phyloP scores from a whole-genome alignment of 192 early-diverging fungal species.

The Chytriomyces confervae region DNA sequence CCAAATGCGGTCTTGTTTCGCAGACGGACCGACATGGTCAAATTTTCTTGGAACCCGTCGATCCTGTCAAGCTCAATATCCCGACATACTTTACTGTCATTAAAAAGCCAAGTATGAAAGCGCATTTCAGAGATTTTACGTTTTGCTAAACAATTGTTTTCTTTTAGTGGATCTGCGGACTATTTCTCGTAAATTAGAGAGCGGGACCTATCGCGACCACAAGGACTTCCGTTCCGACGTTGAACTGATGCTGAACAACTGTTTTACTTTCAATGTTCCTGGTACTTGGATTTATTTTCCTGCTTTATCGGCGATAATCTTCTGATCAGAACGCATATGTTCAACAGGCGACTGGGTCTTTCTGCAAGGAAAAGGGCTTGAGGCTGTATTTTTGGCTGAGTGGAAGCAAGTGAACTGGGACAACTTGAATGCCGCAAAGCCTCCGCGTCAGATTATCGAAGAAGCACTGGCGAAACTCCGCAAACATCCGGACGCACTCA shows the following conservation, averaged over 20 bases:
- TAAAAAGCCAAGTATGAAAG: constrained; percentile 66
- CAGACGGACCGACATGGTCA: constrained; percentile 12
- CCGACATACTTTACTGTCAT: constrained; percentile 83
- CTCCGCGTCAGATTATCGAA: constrained; percentile 22
- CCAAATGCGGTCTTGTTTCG: not conserved
- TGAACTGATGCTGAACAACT: constrained; percentile 72
- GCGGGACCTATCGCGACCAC: constrained; percentile 53
- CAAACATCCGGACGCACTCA: constrained; percentile 35
- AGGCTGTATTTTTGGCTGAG: constrained; percentile 39
- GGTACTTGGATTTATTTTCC: constrained; percentile 14
- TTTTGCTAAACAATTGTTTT: constrained; percentile 21
- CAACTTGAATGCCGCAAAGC: not conserved
- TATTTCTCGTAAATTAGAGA: constrained; percentile 59
- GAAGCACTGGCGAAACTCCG: constrained; percentile 38
- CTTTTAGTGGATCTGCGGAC: constrained; percentile 78
- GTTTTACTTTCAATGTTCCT: constrained; percentile 74
- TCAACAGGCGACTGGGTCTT: constrained; percentile 46
- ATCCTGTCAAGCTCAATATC: constrained; percentile 78
- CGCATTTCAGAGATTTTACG: not conserved
- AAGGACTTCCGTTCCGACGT: constrained; percentile 70
- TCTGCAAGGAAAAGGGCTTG: constrained; percentile 39
- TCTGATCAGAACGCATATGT: not conserved
- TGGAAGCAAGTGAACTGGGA: constrained; percentile 40
- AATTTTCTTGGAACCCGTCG: constrained; percentile 72
- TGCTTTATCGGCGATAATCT: not conserved